Conservation (phyloP, 2,329 filamentous ascomycete genomes). For the Sarocladium oryzae region DNA sequence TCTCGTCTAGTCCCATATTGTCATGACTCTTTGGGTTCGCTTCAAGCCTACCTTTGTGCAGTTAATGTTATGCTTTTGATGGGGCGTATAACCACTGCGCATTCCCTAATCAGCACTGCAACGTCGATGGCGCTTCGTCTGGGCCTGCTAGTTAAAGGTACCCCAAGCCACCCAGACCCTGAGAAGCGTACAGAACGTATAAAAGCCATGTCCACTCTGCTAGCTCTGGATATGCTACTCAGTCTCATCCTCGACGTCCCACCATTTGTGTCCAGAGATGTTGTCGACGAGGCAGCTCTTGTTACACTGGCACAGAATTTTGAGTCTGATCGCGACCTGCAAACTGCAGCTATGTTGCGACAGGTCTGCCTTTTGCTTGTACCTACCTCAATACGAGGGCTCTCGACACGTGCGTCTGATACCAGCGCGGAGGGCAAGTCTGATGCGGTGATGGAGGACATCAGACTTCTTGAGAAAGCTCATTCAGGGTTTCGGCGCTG, state of each 20-base stretch:
- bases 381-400: neutral
- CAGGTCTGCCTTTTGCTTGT: neutral
- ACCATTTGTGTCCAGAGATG: neutral
- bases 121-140: constrained; percentile 9
- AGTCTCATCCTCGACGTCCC: constrained; percentile 10
- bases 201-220: neutral
- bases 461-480: constrained; percentile 1
- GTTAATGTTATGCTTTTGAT: neutral
- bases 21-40: neutral
- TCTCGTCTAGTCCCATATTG: neutral
- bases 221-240: constrained; percentile 3
- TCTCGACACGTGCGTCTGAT: neutral
- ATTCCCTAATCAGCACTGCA: constrained; percentile 8
- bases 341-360: constrained; percentile 8
- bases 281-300: neutral
- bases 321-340: constrained; percentile 3
- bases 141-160: constrained; percentile 2
- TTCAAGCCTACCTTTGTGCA: constrained; percentile 1
- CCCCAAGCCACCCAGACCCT: no score
- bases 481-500: constrained; percentile 7
- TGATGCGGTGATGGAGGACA: neutral
- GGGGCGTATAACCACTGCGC: neutral
- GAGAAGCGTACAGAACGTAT: neutral
- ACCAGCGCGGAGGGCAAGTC: neutral
- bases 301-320: neutral